Conservation (phyloP, 1,284 basidiomycete species). For the Ganoderma lingzhi region DNA sequence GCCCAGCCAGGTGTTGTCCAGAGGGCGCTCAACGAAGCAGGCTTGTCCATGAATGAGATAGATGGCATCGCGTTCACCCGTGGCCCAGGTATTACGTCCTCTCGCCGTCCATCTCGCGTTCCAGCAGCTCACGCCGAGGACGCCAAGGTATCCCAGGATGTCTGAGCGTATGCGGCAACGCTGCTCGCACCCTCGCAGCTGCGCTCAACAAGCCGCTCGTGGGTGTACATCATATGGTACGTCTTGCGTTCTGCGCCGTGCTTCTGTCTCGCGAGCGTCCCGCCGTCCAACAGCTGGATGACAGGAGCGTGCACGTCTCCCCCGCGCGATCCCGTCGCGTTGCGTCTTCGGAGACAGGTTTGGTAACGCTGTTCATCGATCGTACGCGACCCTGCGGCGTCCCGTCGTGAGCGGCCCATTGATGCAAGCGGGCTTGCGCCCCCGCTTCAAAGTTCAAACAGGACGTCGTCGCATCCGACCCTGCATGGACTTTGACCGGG, state of each 20-base stretch:
- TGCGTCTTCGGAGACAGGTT: neutral
- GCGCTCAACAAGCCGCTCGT: slow-evolving; percentile 81
- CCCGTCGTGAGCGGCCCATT: neutral
- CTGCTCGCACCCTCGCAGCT: slow-evolving; percentile 85
- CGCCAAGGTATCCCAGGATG: slow-evolving; percentile 78
- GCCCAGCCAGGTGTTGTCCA: slow-evolving; percentile 77
- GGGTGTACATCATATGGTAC: slow-evolving; percentile 94
- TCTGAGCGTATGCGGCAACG: slow-evolving; percentile 78
- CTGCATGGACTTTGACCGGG: neutral
- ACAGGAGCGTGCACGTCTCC: neutral
- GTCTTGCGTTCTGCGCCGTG: slow-evolving; percentile 28
- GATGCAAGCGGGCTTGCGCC: too few relatives aligned
- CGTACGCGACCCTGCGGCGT: neutral
- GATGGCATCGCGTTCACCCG: slow-evolving; percentile 92
- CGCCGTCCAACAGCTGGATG: neutral
- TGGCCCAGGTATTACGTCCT: slow-evolving; percentile 73
- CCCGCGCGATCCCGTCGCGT: neutral
- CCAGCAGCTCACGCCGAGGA: neutral
- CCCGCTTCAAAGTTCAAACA: too few relatives aligned
- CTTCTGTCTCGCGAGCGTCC: neutral
- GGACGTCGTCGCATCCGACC: too few relatives aligned
- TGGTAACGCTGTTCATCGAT: neutral
- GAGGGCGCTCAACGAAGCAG: slow-evolving; percentile 72
- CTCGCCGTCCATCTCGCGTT: neutral
- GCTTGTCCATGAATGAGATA: slow-evolving; percentile 65